Conservation (phyloP, 2,329 filamentous ascomycete genomes). For the Penicillium sp. region DNA sequence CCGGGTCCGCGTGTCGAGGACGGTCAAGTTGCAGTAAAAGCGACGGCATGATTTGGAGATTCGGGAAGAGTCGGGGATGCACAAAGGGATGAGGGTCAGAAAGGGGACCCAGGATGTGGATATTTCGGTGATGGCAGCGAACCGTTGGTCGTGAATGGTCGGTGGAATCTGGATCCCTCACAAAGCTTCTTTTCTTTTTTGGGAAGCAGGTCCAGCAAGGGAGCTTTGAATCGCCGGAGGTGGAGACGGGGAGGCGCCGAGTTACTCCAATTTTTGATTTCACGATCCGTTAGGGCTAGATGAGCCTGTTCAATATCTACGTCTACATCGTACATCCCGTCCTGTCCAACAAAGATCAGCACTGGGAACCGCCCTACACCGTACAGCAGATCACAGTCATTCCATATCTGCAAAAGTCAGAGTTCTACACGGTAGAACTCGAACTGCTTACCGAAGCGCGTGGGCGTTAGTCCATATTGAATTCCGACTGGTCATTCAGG, state of each 20-base stretch:
- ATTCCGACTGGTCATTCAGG: conserved; percentile 15
- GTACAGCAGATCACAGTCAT: not conserved
- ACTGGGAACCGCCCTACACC: conserved; percentile 4
- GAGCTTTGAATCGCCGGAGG: conserved; percentile 3
- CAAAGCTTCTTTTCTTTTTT: conserved; percentile 20
- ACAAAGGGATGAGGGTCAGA: conserved; percentile 12
- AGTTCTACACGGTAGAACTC: conserved; percentile 5
- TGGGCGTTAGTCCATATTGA: not conserved
- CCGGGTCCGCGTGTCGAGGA: conserved; percentile 20
- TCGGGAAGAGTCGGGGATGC: conserved; percentile 30
- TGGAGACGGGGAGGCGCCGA: conserved; percentile 19
- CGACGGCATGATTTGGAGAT: conserved; percentile 18
- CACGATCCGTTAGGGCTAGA: not conserved
- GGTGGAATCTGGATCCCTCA: conserved; percentile 24
- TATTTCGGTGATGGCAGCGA: conserved; percentile 28
- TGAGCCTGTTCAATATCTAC: not conserved
- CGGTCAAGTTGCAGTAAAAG: conserved; percentile 19
- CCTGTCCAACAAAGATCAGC: not conserved
- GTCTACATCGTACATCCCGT: not conserved
- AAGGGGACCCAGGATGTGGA: conserved; percentile 19
- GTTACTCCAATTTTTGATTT: not conserved
- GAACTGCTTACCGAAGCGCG: not conserved
- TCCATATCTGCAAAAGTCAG: not conserved
- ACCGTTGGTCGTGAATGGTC: conserved; percentile 20
- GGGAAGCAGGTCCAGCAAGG: conserved; percentile 24